Base-by-base conservation (phyloP, 768 basidiomycete species). In the Amanita inopinata region DNA sequence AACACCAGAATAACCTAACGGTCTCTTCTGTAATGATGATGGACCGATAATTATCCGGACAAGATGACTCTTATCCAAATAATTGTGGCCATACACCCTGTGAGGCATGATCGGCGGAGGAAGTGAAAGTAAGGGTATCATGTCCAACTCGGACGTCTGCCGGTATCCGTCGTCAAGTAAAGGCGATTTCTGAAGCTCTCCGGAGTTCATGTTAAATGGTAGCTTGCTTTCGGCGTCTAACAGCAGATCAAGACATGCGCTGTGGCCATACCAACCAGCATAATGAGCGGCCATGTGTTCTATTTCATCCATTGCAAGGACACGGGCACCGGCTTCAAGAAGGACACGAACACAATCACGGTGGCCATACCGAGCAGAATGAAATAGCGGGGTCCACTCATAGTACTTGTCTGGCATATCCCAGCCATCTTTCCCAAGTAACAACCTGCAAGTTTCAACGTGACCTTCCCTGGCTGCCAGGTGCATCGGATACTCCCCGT, bases 81-180 rank as follows among this genome's bases (percentile, higher is more conserved):
- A 91, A 56, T 89, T 94, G 65, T 99, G 94, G 5, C 94, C 94
- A 58, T 99, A 99, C 23, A 94, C 86, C 40, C 91, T 80, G 57
- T 97, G 90, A 20, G 96, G 92, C 76, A 99, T 94, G 57, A 97
- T 97, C 2, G 96, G 96, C 1, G 96, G 96, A 2, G 96, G 96
- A 12, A 99, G 73, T 14, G 86, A 89, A n/a, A 99, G 69, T 1
- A 84, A 83, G 11, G 96, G 96, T 49, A 99, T 99, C 48, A 83
- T 69, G 56, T 99, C 96, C 25, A 87, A 80, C 47, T 97, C 88
- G 25, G 73, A 65, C 55, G 89, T 77, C 6, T 64, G 57, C 33
- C 62, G 56, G 41, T 62, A 53, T 22, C 41, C 53, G 1, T 49
- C 42, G 40, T 66, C 66, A 12, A 65, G 62, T 27, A 61, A 47